phyloP scores from a whole-genome alignment of 495 filamentous ascomycete genomes.

The Cryomyces minteri region DNA sequence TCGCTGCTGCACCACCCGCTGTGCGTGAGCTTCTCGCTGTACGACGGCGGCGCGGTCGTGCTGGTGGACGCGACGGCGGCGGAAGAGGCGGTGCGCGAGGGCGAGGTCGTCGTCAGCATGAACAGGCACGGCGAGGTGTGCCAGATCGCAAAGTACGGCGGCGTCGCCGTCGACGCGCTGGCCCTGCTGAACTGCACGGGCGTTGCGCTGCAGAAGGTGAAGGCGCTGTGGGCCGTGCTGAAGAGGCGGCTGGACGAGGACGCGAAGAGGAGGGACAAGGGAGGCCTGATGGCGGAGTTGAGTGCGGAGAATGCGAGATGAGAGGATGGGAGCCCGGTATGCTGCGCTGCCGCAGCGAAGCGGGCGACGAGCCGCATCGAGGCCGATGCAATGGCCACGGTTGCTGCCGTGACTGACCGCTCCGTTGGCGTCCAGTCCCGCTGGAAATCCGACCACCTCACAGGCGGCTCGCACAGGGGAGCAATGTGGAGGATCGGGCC shows the following conservation, averaged over 20 bases:
- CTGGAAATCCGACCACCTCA: too few relatives aligned
- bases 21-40: conserved; percentile 71
- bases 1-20: conserved; percentile 81
- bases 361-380: too few relatives aligned
- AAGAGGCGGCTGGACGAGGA: conserved; percentile 59
- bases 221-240: conserved; percentile 54
- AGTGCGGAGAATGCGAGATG: conserved; percentile 57
- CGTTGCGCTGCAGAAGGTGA: conserved; percentile 55
- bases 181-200: conserved; percentile 49
- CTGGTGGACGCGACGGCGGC: conserved; percentile 60
- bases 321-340: background rate
- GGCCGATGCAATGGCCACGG: too few relatives aligned
- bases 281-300: conserved; percentile 57
- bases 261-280: conserved; percentile 50
- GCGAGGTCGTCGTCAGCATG: conserved; percentile 66
- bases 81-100: conserved; percentile 76
- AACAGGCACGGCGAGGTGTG: conserved; percentile 86
- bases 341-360: too few relatives aligned
- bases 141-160: conserved; percentile 75
- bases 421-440: too few relatives aligned
- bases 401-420: too few relatives aligned
- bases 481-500: too few relatives aligned
- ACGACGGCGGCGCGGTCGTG: conserved; percentile 40
- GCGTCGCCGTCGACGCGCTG: conserved; percentile 60
- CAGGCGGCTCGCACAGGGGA: too few relatives aligned